phyloP scores from a whole-genome alignment of 805 yeast genomes.

The Sugiyamaella mastotermitis region DNA sequence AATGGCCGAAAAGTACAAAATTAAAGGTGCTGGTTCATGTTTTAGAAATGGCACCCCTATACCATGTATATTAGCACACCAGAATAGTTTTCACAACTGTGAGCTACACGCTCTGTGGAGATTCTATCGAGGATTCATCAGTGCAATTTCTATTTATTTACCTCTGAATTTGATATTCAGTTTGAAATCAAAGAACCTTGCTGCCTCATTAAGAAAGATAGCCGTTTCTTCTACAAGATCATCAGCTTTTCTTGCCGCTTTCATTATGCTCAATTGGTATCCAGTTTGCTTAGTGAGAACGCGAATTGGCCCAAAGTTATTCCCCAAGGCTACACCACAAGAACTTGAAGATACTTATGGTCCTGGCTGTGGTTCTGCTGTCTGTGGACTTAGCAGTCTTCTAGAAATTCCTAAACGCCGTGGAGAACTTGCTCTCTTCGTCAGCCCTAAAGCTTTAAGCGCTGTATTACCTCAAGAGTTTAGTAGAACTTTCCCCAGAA shows the following conservation, averaged over 20 bases:
- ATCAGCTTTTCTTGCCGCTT: constrained; percentile 39
- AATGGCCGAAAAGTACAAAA: constrained; percentile 31
- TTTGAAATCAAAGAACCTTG: constrained; percentile 20
- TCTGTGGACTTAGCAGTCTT: constrained; percentile 35
- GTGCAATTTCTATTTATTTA: constrained; percentile 37
- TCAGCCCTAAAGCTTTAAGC: constrained; percentile 30
- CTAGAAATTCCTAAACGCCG: constrained; percentile 38
- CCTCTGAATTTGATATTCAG: constrained; percentile 36
- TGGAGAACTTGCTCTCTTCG: constrained; percentile 44
- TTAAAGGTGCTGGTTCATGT: constrained; percentile 32
- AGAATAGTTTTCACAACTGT: constrained; percentile 35
- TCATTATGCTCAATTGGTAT: constrained; percentile 41
- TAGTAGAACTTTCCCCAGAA: constrained; percentile 7
- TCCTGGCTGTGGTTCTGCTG: constrained; percentile 36
- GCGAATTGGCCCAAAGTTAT: constrained; percentile 35
- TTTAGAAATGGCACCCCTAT: constrained; percentile 30
- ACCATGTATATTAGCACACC: constrained; percentile 39
- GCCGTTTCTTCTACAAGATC: constrained; percentile 34
- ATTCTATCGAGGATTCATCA: constrained; percentile 36
- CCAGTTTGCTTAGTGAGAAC: constrained; percentile 41
- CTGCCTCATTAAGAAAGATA: constrained; percentile 15
- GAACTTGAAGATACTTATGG: constrained; percentile 36
- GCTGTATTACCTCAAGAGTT: constrained; percentile 10
- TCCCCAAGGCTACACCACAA: constrained; percentile 33
- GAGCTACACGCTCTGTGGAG: constrained; percentile 44